These are phyloP conservation scores for Marsdenia floribunda DNA, from an alignment of 257 asterid genomes.

Conservation along the genomic window DNA sequence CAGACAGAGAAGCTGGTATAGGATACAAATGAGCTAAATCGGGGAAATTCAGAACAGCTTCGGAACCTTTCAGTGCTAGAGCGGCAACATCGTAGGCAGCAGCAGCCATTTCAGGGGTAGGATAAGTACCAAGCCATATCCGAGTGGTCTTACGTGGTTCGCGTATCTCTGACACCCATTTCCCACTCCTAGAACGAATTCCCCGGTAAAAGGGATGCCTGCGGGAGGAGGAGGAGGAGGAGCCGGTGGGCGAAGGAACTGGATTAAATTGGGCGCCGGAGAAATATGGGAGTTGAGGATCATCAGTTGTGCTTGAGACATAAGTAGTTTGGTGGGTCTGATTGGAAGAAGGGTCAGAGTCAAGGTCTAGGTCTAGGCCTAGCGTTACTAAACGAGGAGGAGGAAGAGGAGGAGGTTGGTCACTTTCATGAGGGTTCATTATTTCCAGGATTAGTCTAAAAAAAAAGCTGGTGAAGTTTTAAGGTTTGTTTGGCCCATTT, in stretches of 20 bases:
- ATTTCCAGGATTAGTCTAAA: not conserved
- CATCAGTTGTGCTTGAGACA: not conserved
- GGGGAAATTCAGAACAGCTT: constrained; percentile 38
- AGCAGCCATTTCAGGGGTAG: constrained; percentile 67
- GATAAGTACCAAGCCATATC: constrained; percentile 57
- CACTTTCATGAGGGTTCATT: not conserved
- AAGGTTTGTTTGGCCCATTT: constrained; percentile 10
- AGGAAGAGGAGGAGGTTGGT: not conserved
- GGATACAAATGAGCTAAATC: constrained; percentile 20
- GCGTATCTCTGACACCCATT: constrained; percentile 67
- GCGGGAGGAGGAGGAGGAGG: constrained; percentile 21
- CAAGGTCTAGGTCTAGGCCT: not conserved
- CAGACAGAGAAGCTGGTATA: constrained; percentile 34
- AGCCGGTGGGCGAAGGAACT: constrained; percentile 10
- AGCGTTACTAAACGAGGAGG: not conserved
- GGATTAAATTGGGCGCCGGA: not conserved
- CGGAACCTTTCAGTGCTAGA: constrained; percentile 45
- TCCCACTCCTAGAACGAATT: constrained; percentile 43
- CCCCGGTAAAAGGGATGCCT: constrained; percentile 48
- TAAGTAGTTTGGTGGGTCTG: not conserved
- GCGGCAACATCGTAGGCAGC: constrained; percentile 61
- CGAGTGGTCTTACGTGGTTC: constrained; percentile 53
- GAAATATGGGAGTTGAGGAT: not conserved
- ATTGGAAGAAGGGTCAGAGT: not conserved
- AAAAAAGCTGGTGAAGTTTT: not conserved